Conservation (phyloP, 352 stramenopile genomes). For the Thalassiosira sp. region DNA sequence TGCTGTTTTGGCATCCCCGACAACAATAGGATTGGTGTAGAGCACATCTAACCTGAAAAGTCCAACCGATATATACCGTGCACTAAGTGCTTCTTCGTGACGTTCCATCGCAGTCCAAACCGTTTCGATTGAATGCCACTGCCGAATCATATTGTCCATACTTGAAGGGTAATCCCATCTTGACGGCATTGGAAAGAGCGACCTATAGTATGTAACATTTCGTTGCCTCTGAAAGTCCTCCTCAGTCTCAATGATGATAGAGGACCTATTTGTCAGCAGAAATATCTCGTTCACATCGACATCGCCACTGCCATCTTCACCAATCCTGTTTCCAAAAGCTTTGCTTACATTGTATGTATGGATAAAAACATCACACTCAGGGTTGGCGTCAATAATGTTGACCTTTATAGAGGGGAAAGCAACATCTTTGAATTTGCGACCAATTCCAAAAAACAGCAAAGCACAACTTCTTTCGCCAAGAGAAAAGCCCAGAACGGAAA, state of each 20-base stretch:
- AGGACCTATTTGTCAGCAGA: background rate
- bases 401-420: background rate
- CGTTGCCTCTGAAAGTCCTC: background rate
- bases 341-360: background rate
- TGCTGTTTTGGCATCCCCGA: background rate
- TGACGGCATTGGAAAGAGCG: background rate
- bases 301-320: background rate
- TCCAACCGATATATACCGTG: background rate
- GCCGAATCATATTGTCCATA: background rate
- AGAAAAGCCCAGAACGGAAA: no score
- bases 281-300: background rate
- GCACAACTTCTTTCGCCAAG: background rate
- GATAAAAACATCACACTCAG: background rate
- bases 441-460: background rate
- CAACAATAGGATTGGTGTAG: background rate
- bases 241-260: background rate
- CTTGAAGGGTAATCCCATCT: background rate
- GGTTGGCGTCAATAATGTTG: background rate
- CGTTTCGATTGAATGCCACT: background rate
- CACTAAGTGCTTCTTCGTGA: background rate
- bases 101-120: background rate
- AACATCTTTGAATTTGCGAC: background rate
- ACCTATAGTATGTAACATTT: background rate
- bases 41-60: background rate
- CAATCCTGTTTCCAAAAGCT: background rate